These are phyloP conservation scores for Bimuria novae-zelandiae DNA, from an alignment of 2,329 filamentous ascomycete species.

Conservation along the genomic window DNA sequence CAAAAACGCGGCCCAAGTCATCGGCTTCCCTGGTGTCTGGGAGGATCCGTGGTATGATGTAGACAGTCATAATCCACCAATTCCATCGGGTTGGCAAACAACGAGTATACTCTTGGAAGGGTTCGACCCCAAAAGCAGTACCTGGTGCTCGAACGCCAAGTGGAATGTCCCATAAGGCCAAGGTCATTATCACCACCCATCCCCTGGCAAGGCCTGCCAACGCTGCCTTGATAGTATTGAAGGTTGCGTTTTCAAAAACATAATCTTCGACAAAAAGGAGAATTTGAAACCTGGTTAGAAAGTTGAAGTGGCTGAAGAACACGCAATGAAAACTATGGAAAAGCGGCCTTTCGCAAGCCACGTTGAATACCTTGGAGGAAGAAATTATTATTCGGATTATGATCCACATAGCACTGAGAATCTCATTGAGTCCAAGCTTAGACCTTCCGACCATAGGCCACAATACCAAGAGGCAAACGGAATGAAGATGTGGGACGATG, in stretches of 20 bases:
- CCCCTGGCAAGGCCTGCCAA: not conserved
- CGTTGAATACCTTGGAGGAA: no score
- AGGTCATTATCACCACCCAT: not conserved
- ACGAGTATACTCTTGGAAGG: not conserved
- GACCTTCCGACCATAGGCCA: no score
- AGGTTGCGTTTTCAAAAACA: not conserved
- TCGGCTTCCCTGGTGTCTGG: not conserved
- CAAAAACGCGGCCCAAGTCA: not conserved
- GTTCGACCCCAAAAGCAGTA: not conserved
- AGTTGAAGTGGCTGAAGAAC: no score
- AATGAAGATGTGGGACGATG: no score
- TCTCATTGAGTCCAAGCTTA: no score
- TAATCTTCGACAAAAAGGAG: no score
- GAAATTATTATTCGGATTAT: no score
- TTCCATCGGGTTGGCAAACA: not conserved
- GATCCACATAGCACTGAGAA: no score
- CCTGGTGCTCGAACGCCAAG: not conserved
- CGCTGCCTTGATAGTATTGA: not conserved
- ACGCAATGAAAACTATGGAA: no score
- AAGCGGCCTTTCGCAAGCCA: no score
- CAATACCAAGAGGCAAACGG: no score
- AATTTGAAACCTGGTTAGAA: no score
- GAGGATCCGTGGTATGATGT: not conserved
- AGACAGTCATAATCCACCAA: not conserved
- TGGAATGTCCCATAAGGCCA: not conserved